These are phyloP conservation scores for Letharia columbiana DNA, from an alignment of 495 filamentous ascomycete genomes.

Conservation along the genomic window DNA sequence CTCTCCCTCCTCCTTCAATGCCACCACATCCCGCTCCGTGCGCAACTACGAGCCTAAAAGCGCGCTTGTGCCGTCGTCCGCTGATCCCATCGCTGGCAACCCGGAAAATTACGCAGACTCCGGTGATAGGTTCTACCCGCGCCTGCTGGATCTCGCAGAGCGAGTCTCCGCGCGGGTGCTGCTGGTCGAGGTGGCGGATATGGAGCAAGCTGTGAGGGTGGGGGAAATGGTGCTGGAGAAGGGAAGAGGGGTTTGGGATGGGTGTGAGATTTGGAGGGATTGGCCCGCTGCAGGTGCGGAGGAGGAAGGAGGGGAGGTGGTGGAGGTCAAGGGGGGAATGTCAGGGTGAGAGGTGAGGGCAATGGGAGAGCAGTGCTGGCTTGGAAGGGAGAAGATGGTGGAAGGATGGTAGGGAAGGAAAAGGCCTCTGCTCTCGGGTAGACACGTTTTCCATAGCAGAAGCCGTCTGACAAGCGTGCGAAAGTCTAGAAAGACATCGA, in stretches of 20 bases:
- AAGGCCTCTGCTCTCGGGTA: not conserved
- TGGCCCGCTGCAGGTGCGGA: conserved; percentile 40
- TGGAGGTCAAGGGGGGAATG: conserved; percentile 16
- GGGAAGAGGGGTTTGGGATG: conserved; percentile 12
- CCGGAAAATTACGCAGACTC: not conserved
- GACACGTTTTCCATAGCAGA: not conserved
- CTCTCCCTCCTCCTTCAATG: conserved; percentile 49
- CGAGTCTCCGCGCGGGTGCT: not conserved
- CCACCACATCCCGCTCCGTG: conserved; percentile 61
- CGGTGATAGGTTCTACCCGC: conserved; percentile 23
- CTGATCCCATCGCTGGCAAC: not conserved
- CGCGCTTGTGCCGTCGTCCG: conserved; percentile 58
- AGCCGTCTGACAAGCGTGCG: not conserved
- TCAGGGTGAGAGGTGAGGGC: conserved; percentile 16
- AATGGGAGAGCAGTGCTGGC: conserved; percentile 27
- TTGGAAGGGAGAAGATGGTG: conserved; percentile 7
- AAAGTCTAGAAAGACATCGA: not conserved
- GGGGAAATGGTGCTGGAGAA: conserved; percentile 21
- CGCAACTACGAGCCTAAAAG: conserved; percentile 67
- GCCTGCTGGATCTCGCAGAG: conserved; percentile 12
- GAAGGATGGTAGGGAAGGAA: not conserved
- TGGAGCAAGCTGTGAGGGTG: conserved; percentile 29
- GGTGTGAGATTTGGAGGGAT: conserved; percentile 48
- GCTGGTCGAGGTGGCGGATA: conserved; percentile 24
- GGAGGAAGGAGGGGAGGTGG: conserved; percentile 13